These are phyloP conservation scores for Metarhizium brunneum DNA, from an alignment of 2,329 filamentous ascomycete genomes.

Conservation along the genomic window DNA sequence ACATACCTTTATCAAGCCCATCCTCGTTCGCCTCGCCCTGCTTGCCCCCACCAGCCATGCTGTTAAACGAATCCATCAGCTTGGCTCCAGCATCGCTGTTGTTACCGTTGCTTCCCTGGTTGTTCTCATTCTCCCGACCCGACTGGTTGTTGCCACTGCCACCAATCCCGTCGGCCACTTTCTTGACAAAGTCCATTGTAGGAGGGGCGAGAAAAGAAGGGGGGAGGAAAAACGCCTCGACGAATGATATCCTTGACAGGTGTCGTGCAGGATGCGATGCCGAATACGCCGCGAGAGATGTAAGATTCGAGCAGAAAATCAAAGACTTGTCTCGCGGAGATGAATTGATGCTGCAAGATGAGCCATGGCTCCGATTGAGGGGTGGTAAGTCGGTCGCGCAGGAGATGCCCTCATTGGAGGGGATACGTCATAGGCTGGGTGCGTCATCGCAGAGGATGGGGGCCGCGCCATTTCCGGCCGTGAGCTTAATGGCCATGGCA, in stretches of 20 bases:
- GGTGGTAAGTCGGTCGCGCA: no score
- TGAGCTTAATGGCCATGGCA: no score
- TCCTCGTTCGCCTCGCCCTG: conserved; percentile 78
- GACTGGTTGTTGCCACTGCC: conserved; percentile 18
- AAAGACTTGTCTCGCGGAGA: background rate
- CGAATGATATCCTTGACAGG: background rate
- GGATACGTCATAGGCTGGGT: no score
- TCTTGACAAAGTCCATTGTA: conserved; percentile 48
- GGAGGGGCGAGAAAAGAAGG: background rate
- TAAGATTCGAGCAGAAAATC: background rate
- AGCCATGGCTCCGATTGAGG: no score
- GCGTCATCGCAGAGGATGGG: no score
- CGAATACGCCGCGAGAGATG: background rate
- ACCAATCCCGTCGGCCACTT: conserved; percentile 29
- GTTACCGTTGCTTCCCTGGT: background rate
- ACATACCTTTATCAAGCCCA: conserved; percentile 66
- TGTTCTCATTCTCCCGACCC: conserved; percentile 16
- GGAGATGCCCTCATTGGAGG: no score
- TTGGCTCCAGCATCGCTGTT: conserved; percentile 34
- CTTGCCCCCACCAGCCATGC: conserved; percentile 59
- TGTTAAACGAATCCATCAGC: conserved; percentile 62
- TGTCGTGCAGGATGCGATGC: background rate
- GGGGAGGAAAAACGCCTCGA: no score
- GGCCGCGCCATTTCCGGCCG: no score
- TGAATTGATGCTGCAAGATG: no score